Conservation (phyloP, 106 monocot genomes). For the Xerophyta viscosa region DNA sequence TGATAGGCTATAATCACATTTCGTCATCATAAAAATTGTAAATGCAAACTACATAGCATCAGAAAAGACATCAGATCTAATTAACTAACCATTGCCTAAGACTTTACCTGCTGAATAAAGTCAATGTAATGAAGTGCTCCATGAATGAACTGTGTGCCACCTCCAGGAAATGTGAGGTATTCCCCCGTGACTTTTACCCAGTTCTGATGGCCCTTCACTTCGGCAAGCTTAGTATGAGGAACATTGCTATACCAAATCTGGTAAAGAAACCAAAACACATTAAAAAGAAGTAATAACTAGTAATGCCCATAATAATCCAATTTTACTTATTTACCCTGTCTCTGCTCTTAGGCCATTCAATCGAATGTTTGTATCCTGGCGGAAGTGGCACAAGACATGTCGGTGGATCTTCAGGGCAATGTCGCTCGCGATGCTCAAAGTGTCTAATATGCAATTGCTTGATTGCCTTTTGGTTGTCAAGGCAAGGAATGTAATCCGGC, state of each 20-base stretch:
- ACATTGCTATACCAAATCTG: constrained; percentile 94
- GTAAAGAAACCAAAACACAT: too few relatives aligned
- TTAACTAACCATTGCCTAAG: too few relatives aligned
- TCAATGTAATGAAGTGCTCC: constrained; percentile 82
- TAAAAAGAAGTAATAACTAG: too few relatives aligned
- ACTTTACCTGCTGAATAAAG: constrained; percentile 73
- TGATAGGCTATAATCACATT: too few relatives aligned
- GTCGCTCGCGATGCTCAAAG: constrained; percentile 82
- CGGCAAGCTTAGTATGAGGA: constrained; percentile 73
- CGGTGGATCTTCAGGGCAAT: constrained; percentile 70
- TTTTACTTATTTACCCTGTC: constrained; percentile 45
- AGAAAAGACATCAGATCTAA: too few relatives aligned
- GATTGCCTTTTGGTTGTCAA: constrained; percentile 68
- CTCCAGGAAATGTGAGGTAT: constrained; percentile 82
- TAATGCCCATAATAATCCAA: too few relatives aligned
- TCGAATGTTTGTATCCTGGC: constrained; percentile 54
- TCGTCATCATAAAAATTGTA: too few relatives aligned
- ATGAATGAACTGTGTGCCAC: constrained; percentile 86
- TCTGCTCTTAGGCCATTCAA: constrained; percentile 83
- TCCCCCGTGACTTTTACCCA: constrained; percentile 86
- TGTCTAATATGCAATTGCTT: constrained; percentile 53
- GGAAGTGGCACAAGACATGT: constrained; percentile 86
- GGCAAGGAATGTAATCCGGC: constrained; percentile 83
- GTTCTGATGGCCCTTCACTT: constrained; percentile 71
- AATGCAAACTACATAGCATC: too few relatives aligned